Evolutionary conservation across 306 rosid species (phyloP), one percentile per base, ranked within the genome.

Genomic region (Inga oerstediana): DNA sequence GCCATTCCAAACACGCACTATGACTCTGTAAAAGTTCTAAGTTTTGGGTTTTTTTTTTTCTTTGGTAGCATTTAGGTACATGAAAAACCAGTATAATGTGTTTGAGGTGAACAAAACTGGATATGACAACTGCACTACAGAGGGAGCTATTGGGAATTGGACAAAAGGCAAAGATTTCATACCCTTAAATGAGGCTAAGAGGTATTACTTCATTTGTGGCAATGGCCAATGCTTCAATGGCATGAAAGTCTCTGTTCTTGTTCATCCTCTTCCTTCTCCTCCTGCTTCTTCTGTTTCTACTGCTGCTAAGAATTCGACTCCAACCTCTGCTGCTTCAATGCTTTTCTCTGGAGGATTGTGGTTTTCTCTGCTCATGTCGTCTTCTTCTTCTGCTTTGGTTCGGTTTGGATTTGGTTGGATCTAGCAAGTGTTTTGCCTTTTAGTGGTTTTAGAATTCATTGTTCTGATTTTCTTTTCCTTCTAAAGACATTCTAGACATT

Each of bases 131-230:
- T 96, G 99, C 87, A 96, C 97, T 0, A 86, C 88, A 3, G 99
- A 96, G 16, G 88, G 92, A 58, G 98, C 98, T 5, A 59, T 84
- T 16, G 98, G 99, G 78, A 96, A 93, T 85, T 96, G 98, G 98
- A 91, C 89, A 35, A 90, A 92, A 56, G 99, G 99, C 27, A 95
- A 95, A 79, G 98, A 95, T 80, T 95, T 95, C 93, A 88, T 95
- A 65, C 89, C 81, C 43, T 80, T 95, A 9, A 88, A 87, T 11
- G 32, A 87, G 46, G 72, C 97, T 3, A 86, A 84, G 82, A 90
- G 97, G 77, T 93, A 93, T 79, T 95, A 92, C 93, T 95, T 91
- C 80, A 94, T 94, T 66, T 83, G 97, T 73, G 97, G 98, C 54
- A 94, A 92, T 78, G 98, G 98, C 0, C 98, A 92, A 78, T 94